A percentile compares a stretch with the other conserved stretches of the same genome.
Evolutionary conservation across 228 moss, liverwort and hornwort genomes (phyloP).

Genomic region (Sphagnum fallax): DNA sequence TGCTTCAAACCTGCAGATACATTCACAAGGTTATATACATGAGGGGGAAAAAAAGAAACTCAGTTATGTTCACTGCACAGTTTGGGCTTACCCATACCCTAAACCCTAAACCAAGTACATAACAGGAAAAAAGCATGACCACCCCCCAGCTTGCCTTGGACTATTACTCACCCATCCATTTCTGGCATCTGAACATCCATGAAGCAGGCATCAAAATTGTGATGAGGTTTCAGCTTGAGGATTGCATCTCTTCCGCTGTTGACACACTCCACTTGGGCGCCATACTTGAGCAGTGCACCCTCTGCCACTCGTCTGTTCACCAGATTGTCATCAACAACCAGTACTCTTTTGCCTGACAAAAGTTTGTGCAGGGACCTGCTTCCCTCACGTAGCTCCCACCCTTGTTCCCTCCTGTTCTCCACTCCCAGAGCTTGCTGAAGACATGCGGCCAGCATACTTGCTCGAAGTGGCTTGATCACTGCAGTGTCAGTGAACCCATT

Average conservation of each 20-base stretch:
- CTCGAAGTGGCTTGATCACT: constrained; percentile 61
- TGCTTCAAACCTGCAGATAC: constrained; percentile 41
- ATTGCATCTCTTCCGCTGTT: constrained; percentile 54
- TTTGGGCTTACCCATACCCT: neutral
- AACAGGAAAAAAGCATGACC: no score
- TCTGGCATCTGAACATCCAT: constrained; percentile 79
- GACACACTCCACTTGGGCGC: constrained; percentile 60
- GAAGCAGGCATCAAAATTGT: constrained; percentile 64
- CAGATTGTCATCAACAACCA: constrained; percentile 63
- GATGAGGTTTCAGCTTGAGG: constrained; percentile 43
- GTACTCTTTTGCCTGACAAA: constrained; percentile 40
- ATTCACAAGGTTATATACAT: no score
- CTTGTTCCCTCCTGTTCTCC: constrained; percentile 30
- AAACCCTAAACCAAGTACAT: no score
- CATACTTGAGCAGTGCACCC: constrained; percentile 53
- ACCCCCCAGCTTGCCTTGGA: neutral
- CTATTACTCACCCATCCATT: constrained; percentile 51
- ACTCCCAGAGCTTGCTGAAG: constrained; percentile 58
- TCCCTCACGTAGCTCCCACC: constrained; percentile 28
- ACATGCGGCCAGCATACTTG: constrained; percentile 59
- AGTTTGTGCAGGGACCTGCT: constrained; percentile 44
- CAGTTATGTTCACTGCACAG: no score
- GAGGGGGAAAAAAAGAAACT: no score
- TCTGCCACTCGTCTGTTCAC: constrained; percentile 62
- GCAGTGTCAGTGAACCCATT: constrained; percentile 55